Evolutionary conservation across 176 grass and related monocot species (phyloP), one percentile per base, ranked within the genome.

Genomic region (Cenchrus fungigraminus): DNA sequence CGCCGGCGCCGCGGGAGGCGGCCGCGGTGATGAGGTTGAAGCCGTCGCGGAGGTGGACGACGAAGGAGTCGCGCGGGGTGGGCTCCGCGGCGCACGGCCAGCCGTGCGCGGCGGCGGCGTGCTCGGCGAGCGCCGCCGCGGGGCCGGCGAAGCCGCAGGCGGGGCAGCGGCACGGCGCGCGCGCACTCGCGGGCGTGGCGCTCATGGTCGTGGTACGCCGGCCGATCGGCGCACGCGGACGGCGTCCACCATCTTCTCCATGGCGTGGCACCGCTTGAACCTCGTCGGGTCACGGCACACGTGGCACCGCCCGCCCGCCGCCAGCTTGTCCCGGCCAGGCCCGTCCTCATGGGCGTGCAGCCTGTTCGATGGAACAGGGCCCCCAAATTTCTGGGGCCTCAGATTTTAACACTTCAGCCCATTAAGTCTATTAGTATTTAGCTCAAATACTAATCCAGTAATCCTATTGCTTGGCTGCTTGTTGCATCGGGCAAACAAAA

Each of bases 21-120:
- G 9, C 12, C 71, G 16, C 9, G 2, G 43, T 11, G 6, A 57
- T 10, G 63, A 77, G 0, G 44, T 76, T 84, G 34, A 84, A 46
- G 63, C 65, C 42, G 8, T 71, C 8, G 17, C n/a, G 25, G 28
- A 85, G 75, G 12, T 4, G 1, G 42, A 59, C 29, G 6, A 0
- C 0, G 6, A 66, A 25, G 3, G 0, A 0, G 9, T 10, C 0
- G 1, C 17, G 2, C 11, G 1, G 0, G 5, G 0, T 9, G 8
- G 11, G 15, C 9, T 8, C 15, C 1, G n/a, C 3, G 22, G 3
- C 2, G 74, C 74, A 78, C 10, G 74, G 16, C 83, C 64, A 85
- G 4, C 9, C 12, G 53, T 85, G 83, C 8, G 2, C 22, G 7
- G 3, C 22, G 52, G 4, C 16, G 52, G 58, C 3, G 74, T 85